Evolutionary conservation across 2,329 filamentous ascomycete species (phyloP), one percentile per base, ranked within the genome.

Genomic region (Apiospora rasikravindrae): DNA sequence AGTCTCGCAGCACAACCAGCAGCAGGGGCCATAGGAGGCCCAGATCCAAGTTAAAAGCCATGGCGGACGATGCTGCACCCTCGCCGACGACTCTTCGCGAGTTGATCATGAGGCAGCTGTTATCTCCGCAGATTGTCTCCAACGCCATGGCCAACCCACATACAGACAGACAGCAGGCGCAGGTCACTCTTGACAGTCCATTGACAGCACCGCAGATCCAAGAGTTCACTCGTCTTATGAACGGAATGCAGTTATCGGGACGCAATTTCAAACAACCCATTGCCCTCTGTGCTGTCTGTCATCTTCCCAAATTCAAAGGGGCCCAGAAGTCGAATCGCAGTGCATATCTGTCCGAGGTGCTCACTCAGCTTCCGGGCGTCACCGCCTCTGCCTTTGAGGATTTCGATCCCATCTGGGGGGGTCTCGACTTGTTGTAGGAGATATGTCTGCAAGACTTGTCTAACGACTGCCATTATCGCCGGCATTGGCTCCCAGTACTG

Each of bases 301-400:
- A 72, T 47, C 67, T 71, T 37, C 73, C 73, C 45, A 73, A 74
- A 61, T 73, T 74, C 67, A 73, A 73, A 40, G 72, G 67, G 13
- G 68, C 66, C 24, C 71, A 70, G 19, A 29, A 19, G 29, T 47
- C 67, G 22, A 64, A 45, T 19, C 72, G 70, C 33, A 70, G 40
- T 33, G 69, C 73, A n/a, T 74, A 73, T 51, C 47, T 74, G 6
- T 71, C 71, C 26, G 70, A 73, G 45, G 57, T 74, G 33, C 26
- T 72, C 67, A 66, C 69, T 22, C 73, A 70, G 67, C 66, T 71
- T n/a, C 71, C 71, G 3, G 70, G 70, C 6, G 67, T 71, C 8
- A 44, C 70, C 5, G 45, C 49, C n/a, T 67, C 67, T 19, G 70
- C 71, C 40, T 70, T 74, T 45, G 67, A 73, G 64, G 71, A 70